These are phyloP conservation scores for Colletotrichum sp. DNA, from an alignment of 2,329 filamentous ascomycete species.

Conservation along the genomic window DNA sequence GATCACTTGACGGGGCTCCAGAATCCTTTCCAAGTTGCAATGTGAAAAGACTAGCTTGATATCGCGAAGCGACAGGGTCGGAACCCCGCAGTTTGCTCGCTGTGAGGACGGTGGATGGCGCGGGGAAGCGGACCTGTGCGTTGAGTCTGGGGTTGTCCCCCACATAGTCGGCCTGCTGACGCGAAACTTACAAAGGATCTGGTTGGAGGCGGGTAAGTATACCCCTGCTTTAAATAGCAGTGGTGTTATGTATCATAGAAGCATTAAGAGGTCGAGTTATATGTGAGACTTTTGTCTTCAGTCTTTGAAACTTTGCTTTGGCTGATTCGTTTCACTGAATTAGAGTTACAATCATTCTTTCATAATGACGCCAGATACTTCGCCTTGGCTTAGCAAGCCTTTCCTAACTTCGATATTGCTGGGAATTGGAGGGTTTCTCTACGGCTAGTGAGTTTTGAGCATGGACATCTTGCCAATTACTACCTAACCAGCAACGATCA, in stretches of 20 bases:
- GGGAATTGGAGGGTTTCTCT: conserved; percentile 44
- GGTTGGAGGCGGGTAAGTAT: not conserved
- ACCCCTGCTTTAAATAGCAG: not conserved
- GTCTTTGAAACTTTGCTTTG: not conserved
- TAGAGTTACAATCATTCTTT: not conserved
- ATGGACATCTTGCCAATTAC: not conserved
- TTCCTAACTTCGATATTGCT: conserved; percentile 43
- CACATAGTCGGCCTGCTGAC: not conserved
- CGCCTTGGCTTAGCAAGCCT: conserved; percentile 38
- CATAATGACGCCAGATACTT: conserved; percentile 9
- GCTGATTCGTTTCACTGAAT: not conserved
- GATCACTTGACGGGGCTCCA: not conserved
- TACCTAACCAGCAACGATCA: conserved; percentile 18
- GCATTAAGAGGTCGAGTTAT: not conserved
- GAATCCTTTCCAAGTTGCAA: not conserved
- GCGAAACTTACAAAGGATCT: not conserved
- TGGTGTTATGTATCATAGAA: not conserved
- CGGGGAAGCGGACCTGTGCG: not conserved
- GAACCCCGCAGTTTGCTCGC: not conserved
- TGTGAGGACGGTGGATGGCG: not conserved
- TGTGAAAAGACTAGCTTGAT: not conserved
- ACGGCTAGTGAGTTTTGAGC: conserved; percentile 37
- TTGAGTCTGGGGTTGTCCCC: not conserved
- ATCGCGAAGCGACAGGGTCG: not conserved
- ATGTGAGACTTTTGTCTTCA: not conserved